Percentiles rank a stretch among this genome's conserved stretches.
Conservation (phyloP, 148 eudicot genomes). For the Euryodendron excelsum region DNA sequence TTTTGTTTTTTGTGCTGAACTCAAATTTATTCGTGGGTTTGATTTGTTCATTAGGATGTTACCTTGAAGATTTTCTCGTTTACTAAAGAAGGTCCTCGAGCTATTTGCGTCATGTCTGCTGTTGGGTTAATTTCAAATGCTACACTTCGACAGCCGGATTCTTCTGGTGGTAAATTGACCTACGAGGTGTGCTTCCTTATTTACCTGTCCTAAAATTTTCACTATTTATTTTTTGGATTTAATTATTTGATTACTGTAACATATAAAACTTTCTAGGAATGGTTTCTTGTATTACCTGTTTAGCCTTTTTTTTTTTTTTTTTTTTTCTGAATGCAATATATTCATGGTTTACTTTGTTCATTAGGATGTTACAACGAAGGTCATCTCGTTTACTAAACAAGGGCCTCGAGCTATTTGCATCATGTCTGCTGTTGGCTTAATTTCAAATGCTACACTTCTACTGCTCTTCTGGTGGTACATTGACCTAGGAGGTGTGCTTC, state of each 20-base stretch:
- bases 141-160: slow-evolving; percentile 44
- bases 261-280: not conserved
- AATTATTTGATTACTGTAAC: no score
- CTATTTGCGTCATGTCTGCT: slow-evolving; percentile 56
- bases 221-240: no score
- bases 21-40: not conserved
- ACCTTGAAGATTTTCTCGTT: slow-evolving; percentile 51
- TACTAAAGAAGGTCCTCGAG: slow-evolving; percentile 54
- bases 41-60: slow-evolving; percentile 40
- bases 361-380: slow-evolving; percentile 52
- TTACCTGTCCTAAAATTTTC: no score
- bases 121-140: slow-evolving; percentile 51
- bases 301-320: not conserved
- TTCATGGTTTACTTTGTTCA: slow-evolving; percentile 1
- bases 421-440: slow-evolving; percentile 49
- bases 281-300: not conserved
- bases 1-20: not conserved
- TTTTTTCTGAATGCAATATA: not conserved
- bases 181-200: slow-evolving; percentile 39
- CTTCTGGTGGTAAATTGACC: slow-evolving; percentile 57
- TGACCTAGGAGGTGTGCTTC: slow-evolving; percentile 49
- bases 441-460: slow-evolving; percentile 51
- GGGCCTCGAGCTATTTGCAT: slow-evolving; percentile 59
- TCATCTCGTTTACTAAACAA: slow-evolving; percentile 51
- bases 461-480: slow-evolving; percentile 56